Percentiles rank a stretch among this genome's conserved stretches.
These are phyloP conservation scores for Pholiota microspora DNA, from an alignment of 768 basidiomycete species.

Conservation along the genomic window DNA sequence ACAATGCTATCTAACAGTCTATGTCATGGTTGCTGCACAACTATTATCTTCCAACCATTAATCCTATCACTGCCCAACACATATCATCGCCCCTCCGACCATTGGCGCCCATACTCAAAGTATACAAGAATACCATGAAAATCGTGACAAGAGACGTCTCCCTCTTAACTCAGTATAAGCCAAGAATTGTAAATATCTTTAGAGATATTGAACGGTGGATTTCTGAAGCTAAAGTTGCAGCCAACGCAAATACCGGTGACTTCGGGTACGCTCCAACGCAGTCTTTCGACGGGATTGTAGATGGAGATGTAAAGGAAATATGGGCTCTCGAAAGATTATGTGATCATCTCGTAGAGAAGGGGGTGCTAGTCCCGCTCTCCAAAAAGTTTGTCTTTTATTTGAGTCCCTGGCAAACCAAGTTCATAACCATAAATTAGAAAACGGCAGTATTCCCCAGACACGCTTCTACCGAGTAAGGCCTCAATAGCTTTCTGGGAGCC, in stretches of 20 bases:
- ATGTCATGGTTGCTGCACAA: constrained; percentile 81
- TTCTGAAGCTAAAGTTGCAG: constrained; percentile 65
- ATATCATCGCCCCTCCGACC: constrained; percentile 43
- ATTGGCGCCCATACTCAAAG: constrained; percentile 64
- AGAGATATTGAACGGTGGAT: constrained; percentile 79
- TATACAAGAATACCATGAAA: constrained; percentile 73
- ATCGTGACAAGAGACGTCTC: constrained; percentile 63
- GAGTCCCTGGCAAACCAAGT: constrained; percentile 51
- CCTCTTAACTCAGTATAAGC: constrained; percentile 46
- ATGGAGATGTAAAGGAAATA: constrained; percentile 52
- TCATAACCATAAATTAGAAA: constrained; percentile 43
- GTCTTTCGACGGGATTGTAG: constrained; percentile 24
- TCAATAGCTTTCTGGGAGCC: constrained; percentile 67
- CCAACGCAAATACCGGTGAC: constrained; percentile 45
- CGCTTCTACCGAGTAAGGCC: constrained; percentile 47
- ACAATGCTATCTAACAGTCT: constrained; percentile 43
- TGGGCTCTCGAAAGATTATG: constrained; percentile 72
- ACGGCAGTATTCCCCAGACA: constrained; percentile 38
- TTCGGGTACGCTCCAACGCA: constrained; percentile 44
- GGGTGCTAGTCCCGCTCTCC: constrained; percentile 77
- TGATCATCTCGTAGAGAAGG: constrained; percentile 64
- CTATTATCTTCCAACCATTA: constrained; percentile 79
- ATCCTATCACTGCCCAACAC: constrained; percentile 36
- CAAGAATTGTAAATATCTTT: constrained; percentile 46
- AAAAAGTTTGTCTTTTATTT: constrained; percentile 57